Evolutionary conservation across 129 eudicot genomes (phyloP), one percentile per base, ranked within the genome.

Genomic region (Lactuca sativa): DNA sequence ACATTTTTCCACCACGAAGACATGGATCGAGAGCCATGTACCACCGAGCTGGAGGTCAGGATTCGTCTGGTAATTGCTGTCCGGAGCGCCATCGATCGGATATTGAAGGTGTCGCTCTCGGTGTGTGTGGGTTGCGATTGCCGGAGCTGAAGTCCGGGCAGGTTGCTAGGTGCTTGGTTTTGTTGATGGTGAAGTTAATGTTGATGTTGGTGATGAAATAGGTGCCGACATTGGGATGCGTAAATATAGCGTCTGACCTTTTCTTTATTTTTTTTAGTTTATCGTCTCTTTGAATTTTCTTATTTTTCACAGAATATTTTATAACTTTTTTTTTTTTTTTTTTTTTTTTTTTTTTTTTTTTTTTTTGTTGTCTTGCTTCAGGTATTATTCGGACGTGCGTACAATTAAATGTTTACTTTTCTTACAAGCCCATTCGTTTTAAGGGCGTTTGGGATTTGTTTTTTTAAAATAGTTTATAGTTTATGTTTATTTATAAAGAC

Each of bases 1-100:
- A 90, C 95, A 78, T 72, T 72, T 43, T 73, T 72, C 89, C 95
- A 87, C 95, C 97, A 90, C 2, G 84, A 73, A 4, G 96, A 84
- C 64, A 76, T 72, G 72, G 80, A 86, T 71, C 76, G 76, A 10
- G 68, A 59, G 60, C 40, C 52, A 7, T 14, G 36, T 43, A 32
- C 25, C 40, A 15, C 5, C 4, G 52, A 47, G 76, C 25, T 56
- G 3, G 74, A 69, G 74, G 30, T 59, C 36, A 17, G 43, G 68
- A 34, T 48, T 48, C 76, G 67, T 59, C 9, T 71, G 60, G 56
- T 25, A 16, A 74, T 66, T 11, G 79, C 61, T 9, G 60, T 17
- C 21, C 67, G 73, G 21, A 66, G 32, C 54, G 78, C 78, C 78
- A 74, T 74, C 36, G 59, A 44, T 43, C 7, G 65, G 11, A 15